Percentiles rank a stretch among this genome's conserved stretches.
These are phyloP conservation scores for Suillus spraguei DNA, from an alignment of 768 basidiomycete species.

Conservation along the genomic window DNA sequence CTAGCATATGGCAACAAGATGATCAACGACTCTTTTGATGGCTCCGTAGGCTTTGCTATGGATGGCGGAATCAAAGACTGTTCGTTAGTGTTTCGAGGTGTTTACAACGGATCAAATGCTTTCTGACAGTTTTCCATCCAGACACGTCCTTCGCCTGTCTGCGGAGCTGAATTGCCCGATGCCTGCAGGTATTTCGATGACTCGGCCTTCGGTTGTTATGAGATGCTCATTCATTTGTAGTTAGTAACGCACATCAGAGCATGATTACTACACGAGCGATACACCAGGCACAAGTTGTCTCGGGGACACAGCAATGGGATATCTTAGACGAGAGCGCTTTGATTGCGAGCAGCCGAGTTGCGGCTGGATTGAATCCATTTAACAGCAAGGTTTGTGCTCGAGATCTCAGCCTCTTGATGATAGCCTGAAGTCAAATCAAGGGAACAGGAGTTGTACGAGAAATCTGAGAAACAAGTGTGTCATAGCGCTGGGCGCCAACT, in stretches of 20 bases:
- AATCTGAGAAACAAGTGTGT: conserved; percentile 15
- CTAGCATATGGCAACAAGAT: conserved; percentile 68
- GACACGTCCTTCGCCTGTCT: conserved; percentile 71
- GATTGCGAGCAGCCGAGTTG: conserved; percentile 74
- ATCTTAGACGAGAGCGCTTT: conserved; percentile 83
- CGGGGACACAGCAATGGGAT: conserved; percentile 53
- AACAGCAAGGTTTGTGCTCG: conserved; percentile 33
- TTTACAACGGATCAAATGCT: not conserved
- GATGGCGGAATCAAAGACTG: conserved; percentile 92
- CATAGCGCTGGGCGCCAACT: not conserved
- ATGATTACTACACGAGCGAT: conserved; percentile 78
- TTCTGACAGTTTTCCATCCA: conserved; percentile 24
- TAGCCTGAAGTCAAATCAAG: conserved; percentile 15
- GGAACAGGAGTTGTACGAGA: conserved; percentile 25
- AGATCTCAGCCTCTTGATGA: not conserved
- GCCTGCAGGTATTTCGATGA: conserved; percentile 42
- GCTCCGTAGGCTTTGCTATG: conserved; percentile 71
- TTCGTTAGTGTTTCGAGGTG: conserved; percentile 38
- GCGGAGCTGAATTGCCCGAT: conserved; percentile 67
- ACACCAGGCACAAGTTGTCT: conserved; percentile 48
- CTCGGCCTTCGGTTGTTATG: not conserved
- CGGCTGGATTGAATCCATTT: conserved; percentile 64
- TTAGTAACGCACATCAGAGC: conserved; percentile 76
- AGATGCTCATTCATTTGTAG: conserved; percentile 13
- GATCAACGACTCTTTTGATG: conserved; percentile 74